Evolutionary conservation across 1,139 yeast genomes (phyloP).

Genomic region (Scheffersomyces stambukii): DNA sequence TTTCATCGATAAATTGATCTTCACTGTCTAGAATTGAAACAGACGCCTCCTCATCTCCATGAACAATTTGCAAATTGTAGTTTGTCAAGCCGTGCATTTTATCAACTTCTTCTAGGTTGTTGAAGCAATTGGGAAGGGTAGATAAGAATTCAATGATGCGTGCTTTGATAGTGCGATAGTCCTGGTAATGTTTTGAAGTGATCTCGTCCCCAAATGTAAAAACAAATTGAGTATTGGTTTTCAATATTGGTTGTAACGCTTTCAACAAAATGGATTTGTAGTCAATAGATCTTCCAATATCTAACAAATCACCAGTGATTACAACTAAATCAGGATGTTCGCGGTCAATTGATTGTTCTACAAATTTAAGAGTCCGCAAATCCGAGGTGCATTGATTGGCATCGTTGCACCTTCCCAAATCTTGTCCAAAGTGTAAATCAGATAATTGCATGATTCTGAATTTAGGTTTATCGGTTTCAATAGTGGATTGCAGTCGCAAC

Average conservation of each 20-base stretch:
- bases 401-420: constrained; percentile 20
- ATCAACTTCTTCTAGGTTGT: constrained; percentile 12
- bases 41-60: constrained; percentile 14
- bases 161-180: constrained; percentile 11
- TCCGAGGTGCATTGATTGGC: constrained; percentile 24
- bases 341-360: constrained; percentile 19
- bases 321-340: constrained; percentile 37
- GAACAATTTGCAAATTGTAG: constrained; percentile 24
- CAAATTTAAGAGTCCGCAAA: constrained; percentile 25
- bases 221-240: constrained; percentile 26
- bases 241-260: constrained; percentile 32
- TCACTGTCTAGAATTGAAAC: constrained; percentile 28
- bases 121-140: constrained; percentile 37
- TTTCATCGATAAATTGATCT: constrained; percentile 22
- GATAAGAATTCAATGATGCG: constrained; percentile 19
- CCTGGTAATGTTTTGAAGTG: no score
- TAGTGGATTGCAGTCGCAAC: constrained; percentile 4
- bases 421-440: constrained; percentile 38
- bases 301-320: constrained; percentile 40
- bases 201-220: constrained; percentile 43
- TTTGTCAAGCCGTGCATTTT: constrained; percentile 33
- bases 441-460: constrained; percentile 36
- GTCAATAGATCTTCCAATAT: constrained; percentile 18
- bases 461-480: constrained; percentile 8
- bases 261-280: constrained; percentile 33